These are phyloP conservation scores for Fusarium sacchari DNA, from an alignment of 2,329 filamentous ascomycete species.

Conservation along the genomic window DNA sequence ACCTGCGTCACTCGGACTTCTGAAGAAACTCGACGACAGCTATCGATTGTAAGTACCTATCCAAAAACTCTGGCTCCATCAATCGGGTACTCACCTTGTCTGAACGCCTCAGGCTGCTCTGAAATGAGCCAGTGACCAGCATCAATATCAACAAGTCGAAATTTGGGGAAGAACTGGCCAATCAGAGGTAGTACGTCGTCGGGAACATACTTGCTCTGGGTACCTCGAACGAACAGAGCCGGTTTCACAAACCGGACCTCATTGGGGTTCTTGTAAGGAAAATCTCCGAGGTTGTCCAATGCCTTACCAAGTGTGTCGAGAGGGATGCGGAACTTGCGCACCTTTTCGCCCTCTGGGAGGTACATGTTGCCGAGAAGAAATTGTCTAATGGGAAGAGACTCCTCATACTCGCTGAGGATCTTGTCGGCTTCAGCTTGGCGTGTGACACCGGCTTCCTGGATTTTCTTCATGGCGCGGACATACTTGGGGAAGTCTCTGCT, in stretches of 20 bases:
- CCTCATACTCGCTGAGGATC: constrained; percentile 79
- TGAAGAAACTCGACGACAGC: constrained; percentile 72
- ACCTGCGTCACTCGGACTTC: constrained; percentile 54
- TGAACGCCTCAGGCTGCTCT: constrained; percentile 85
- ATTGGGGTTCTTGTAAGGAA: constrained; percentile 83
- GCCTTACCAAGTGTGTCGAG: constrained; percentile 74
- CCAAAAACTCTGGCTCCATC: not conserved
- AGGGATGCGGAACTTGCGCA: constrained; percentile 81
- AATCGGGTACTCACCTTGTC: constrained; percentile 65
- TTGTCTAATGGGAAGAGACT: constrained; percentile 80
- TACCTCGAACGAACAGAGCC: constrained; percentile 83
- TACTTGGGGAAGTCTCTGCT: constrained; percentile 81
- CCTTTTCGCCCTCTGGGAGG: constrained; percentile 60
- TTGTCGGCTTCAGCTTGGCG: constrained; percentile 82
- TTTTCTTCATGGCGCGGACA: constrained; percentile 82
- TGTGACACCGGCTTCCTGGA: constrained; percentile 74
- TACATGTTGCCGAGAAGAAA: constrained; percentile 91
- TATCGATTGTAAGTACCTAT: constrained; percentile 43
- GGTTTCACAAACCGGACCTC: constrained; percentile 76
- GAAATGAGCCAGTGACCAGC: constrained; percentile 89
- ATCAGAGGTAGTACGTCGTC: constrained; percentile 84
- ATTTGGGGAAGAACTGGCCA: constrained; percentile 83
- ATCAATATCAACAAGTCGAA: constrained; percentile 77
- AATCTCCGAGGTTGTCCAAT: constrained; percentile 83
- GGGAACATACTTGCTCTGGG: constrained; percentile 79